Evolutionary conservation across 805 yeast genomes (phyloP), one percentile per base, ranked within the genome.

Genomic region (Candida tammaniensis): DNA sequence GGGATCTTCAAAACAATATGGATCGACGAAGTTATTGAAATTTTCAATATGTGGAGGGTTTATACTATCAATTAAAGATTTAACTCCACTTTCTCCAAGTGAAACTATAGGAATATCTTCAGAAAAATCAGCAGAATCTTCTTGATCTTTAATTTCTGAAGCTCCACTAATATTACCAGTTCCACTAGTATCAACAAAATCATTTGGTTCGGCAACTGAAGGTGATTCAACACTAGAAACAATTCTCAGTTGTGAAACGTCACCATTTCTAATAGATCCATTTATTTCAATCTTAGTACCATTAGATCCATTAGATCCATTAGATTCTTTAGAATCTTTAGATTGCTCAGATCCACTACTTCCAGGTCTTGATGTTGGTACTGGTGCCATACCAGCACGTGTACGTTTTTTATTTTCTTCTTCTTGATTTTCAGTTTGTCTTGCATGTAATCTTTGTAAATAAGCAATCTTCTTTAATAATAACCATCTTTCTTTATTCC

Each of bases 1-100:
- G 0, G 98, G 99, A 59, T 93, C 99, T 38, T 75, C 81, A 55
- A 93, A 88, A 2, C 77, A 67, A 57, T 86, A 89, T 1, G 98
- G 98, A 55, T 88, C 97, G 41, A 93, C 72, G 38, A 79, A 81
- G 42, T 51, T 58, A 24, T 68, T 55, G 54, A 59, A 61, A 42
- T 59, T 39, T 31, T 54, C 47, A 27, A 57, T 33, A 38, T 60
- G 51, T 31, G 65, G 48, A 49, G 80, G 64, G 40, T 62, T 52
- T 16, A 73, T 39, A 4, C 57, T 40, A 10, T 57, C 50, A 23
- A 79, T 49, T 0, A 70, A 39, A 10, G 68, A 70, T 17, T 60
- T 53, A 17, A 72, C 59, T 3, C 70, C 75, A 2, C 51, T 52
- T 24, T 70, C 74, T 21, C 59, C 60, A 17, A 80, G 52, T 1